These are phyloP conservation scores for Tetracladium maxilliforme DNA, from an alignment of 2,329 filamentous ascomycete genomes.

Conservation along the genomic window DNA sequence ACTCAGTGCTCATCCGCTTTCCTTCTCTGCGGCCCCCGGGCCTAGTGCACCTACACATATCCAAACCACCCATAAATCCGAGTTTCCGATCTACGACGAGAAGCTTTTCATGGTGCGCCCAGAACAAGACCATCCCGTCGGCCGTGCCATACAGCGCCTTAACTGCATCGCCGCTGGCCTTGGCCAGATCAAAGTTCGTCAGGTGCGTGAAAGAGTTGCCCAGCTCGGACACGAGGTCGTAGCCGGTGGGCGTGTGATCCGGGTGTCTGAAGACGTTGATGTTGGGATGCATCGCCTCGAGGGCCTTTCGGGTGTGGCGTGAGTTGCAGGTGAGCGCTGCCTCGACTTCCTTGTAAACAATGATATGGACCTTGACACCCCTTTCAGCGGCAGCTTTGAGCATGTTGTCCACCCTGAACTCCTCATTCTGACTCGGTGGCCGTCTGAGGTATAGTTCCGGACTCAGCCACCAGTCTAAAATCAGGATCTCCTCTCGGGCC, in stretches of 20 bases:
- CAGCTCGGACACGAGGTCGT: constrained; percentile 53
- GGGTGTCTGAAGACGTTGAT: constrained; percentile 85
- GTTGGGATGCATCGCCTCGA: constrained; percentile 68
- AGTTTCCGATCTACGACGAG: constrained; percentile 65
- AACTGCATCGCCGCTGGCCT: constrained; percentile 57
- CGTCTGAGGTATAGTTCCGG: constrained; percentile 79
- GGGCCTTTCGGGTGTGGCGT: constrained; percentile 62
- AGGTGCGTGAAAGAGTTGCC: constrained; percentile 39
- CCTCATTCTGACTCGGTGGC: constrained; percentile 66
- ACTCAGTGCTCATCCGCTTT: neutral
- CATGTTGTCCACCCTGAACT: constrained; percentile 74
- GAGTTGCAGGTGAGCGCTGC: constrained; percentile 65
- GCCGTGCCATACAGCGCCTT: constrained; percentile 71
- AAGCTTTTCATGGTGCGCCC: constrained; percentile 90
- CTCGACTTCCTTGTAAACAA: constrained; percentile 86
- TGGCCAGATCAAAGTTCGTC: constrained; percentile 29
- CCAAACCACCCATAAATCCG: constrained; percentile 84
- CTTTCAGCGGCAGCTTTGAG: constrained; percentile 69
- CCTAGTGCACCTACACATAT: constrained; percentile 44
- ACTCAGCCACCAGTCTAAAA: constrained; percentile 82
- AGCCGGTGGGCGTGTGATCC: constrained; percentile 66
- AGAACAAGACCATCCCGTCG: constrained; percentile 73
- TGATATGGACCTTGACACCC: constrained; percentile 71
- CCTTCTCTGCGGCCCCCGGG: too few relatives aligned
- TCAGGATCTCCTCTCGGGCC: constrained; percentile 67